Percentiles rank a stretch among this genome's conserved stretches.
These are phyloP conservation scores for Dimocarpus longan DNA, from an alignment of 345 rosid species.

Conservation along the genomic window DNA sequence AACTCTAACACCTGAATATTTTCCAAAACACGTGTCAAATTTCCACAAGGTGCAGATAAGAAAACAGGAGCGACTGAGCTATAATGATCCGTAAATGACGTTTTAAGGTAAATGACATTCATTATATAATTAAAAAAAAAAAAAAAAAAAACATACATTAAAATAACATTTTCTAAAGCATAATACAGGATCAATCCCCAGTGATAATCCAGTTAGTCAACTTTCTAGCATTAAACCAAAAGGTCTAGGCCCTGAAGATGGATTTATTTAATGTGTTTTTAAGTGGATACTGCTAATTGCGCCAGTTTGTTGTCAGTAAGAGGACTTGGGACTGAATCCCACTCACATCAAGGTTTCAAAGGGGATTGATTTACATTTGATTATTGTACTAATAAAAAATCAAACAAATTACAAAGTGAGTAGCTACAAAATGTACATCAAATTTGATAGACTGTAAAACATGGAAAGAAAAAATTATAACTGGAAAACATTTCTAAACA, in stretches of 20 bases:
- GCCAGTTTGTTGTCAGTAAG: background rate
- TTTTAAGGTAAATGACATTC: slow-evolving; percentile 11
- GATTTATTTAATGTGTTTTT: background rate
- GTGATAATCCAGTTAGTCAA: background rate
- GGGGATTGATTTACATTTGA: background rate
- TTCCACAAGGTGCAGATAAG: slow-evolving; percentile 1
- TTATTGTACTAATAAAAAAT: no score
- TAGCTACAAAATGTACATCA: background rate
- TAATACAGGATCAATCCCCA: background rate
- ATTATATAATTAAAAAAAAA: background rate
- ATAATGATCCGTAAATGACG: background rate
- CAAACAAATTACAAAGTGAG: background rate
- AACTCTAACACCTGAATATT: slow-evolving; percentile 71
- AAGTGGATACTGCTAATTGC: background rate
- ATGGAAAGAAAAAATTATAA: background rate
- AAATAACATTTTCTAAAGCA: background rate
- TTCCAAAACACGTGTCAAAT: slow-evolving; percentile 14
- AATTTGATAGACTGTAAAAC: background rate
- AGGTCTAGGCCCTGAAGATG: background rate
- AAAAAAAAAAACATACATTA: background rate
- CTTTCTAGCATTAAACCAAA: background rate
- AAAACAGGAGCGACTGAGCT: slow-evolving; percentile 20
- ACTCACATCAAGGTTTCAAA: background rate
- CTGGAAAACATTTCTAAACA: background rate
- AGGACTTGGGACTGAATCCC: background rate